These are phyloP conservation scores for Claviceps sp. DNA, from an alignment of 2,329 filamentous ascomycete species.

Conservation along the genomic window DNA sequence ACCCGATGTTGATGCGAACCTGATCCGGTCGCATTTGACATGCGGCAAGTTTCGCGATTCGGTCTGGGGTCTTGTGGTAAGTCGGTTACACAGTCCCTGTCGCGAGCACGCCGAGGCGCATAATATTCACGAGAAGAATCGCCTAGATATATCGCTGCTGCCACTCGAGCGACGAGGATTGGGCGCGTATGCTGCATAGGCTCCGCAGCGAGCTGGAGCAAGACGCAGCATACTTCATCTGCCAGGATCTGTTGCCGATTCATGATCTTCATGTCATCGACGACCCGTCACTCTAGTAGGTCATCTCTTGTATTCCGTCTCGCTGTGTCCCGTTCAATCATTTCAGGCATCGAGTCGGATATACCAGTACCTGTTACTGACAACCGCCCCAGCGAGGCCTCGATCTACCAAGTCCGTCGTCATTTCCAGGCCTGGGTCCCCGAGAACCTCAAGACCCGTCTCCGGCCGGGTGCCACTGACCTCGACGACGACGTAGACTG, in stretches of 20 bases:
- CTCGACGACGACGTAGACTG: not conserved
- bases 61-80: slow-evolving; percentile 1
- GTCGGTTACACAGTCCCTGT: not conserved
- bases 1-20: not conserved
- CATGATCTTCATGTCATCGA: slow-evolving; percentile 1
- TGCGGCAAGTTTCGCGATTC: slow-evolving; percentile 1
- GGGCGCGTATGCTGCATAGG: not conserved
- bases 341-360: not conserved
- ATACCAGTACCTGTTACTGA: not conserved
- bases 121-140: not conserved
- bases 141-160: slow-evolving; percentile 2
- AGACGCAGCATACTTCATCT: not conserved
- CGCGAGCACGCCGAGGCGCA: not conserved
- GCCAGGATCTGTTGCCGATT: not conserved
- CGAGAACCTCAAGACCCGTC: slow-evolving; percentile 1
- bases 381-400: not conserved
- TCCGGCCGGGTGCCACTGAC: not conserved
- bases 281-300: not conserved
- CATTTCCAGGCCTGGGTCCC: slow-evolving; percentile 2
- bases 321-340: not conserved
- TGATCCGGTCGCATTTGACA: not conserved
- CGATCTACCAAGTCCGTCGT: slow-evolving; percentile 1
- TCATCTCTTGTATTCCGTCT: not conserved
- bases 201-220: not conserved
- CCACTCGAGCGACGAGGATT: not conserved